Conservation (phyloP, 2,329 filamentous ascomycete species). For the Hypoxylon sp. region DNA sequence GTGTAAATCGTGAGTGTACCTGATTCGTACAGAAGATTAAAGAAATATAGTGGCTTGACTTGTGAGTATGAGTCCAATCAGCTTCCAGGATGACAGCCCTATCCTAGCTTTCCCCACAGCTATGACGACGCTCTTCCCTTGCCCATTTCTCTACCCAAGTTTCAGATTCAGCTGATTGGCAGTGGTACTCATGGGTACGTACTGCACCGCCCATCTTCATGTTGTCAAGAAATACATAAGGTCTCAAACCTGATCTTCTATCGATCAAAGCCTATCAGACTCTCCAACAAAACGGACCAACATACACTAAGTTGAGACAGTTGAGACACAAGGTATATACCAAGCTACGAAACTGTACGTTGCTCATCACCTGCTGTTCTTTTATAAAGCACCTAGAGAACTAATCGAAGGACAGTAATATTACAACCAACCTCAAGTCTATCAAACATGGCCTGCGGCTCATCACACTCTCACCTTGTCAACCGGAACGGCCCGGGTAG, state of each 20-base stretch:
- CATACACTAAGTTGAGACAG: neutral
- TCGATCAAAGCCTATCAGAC: neutral
- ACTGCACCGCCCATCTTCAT: slow-evolving; percentile 26
- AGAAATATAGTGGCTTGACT: neutral
- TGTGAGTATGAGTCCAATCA: slow-evolving; percentile 17
- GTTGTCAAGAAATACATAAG: slow-evolving; percentile 17
- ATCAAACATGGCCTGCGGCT: slow-evolving; percentile 54
- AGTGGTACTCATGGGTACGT: slow-evolving; percentile 14
- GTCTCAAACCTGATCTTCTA: slow-evolving; percentile 10
- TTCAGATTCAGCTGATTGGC: slow-evolving; percentile 29
- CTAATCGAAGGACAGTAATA: slow-evolving; percentile 5
- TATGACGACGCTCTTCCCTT: slow-evolving; percentile 39
- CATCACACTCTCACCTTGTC: slow-evolving; percentile 54
- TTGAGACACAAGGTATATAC: slow-evolving; percentile 10
- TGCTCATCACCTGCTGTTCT: neutral
- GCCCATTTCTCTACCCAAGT: slow-evolving; percentile 18
- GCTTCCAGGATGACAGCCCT: neutral
- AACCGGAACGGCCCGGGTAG: slow-evolving; percentile 65
- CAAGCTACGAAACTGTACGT: slow-evolving; percentile 7
- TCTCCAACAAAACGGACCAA: slow-evolving; percentile 1
- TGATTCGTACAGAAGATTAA: neutral
- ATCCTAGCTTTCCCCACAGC: slow-evolving; percentile 25
- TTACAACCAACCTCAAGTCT: neutral
- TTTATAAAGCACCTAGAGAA: neutral
- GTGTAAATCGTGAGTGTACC: slow-evolving; percentile 5